Conservation (phyloP, 495 filamentous ascomycete species). For the Xylaria castorea region DNA sequence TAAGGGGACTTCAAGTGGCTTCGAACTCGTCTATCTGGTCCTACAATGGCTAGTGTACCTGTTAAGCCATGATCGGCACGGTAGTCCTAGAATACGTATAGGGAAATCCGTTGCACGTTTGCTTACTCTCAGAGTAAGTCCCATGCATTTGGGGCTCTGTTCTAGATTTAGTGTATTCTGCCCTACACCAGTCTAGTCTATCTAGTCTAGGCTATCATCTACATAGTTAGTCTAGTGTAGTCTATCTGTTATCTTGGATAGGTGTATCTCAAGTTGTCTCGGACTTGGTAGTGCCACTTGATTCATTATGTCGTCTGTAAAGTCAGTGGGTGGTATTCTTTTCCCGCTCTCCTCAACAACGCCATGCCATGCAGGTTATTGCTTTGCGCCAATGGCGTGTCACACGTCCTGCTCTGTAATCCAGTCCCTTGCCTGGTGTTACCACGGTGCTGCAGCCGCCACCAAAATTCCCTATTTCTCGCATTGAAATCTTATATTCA, state of each 20-base stretch:
- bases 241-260: background rate
- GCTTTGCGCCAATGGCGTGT: constrained; percentile 19
- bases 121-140: background rate
- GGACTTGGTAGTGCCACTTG: constrained; percentile 3
- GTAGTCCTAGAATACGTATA: constrained; percentile 8
- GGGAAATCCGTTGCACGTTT: background rate
- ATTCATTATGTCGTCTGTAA: background rate
- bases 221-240: no score
- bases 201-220: background rate
- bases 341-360: constrained; percentile 3
- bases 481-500: constrained; percentile 20
- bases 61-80: background rate
- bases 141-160: constrained; percentile 13
- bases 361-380: constrained; percentile 15
- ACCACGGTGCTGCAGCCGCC: constrained; percentile 10
- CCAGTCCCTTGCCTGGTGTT: constrained; percentile 23
- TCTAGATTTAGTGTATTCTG: constrained; percentile 3
- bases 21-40: constrained; percentile 19
- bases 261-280: background rate
- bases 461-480: constrained; percentile 13
- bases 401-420: constrained; percentile 18
- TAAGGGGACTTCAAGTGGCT: background rate
- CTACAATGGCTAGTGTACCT: constrained; percentile 15
- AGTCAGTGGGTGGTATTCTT: background rate
- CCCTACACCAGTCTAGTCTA: background rate